Conservation (phyloP, 495 filamentous ascomycete genomes). For the Staphylotrichum tortipilum region DNA sequence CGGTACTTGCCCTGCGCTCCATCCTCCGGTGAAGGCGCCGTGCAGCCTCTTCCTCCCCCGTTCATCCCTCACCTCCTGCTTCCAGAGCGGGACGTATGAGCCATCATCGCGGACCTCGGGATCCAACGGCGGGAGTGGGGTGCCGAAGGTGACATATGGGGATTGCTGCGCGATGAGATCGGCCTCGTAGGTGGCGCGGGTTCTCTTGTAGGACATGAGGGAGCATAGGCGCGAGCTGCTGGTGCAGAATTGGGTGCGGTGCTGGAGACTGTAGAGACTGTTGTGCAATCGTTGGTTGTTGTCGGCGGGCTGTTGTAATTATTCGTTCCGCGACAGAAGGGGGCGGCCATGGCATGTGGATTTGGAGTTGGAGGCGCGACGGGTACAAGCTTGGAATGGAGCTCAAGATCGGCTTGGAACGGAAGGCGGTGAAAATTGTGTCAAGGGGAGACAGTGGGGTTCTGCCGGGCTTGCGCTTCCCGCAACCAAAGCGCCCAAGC, state of each 20-base stretch:
- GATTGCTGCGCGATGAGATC: constrained; percentile 65
- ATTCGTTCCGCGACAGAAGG: too few relatives aligned
- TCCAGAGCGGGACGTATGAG: constrained; percentile 90
- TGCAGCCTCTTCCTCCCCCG: constrained; percentile 84
- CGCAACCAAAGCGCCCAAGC: too few relatives aligned
- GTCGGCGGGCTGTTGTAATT: too few relatives aligned
- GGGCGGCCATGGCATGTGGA: too few relatives aligned
- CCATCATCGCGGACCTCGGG: constrained; percentile 78
- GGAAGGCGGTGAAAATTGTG: too few relatives aligned
- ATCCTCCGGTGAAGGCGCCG: constrained; percentile 94
- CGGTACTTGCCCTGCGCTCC: constrained; percentile 74
- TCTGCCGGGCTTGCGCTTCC: too few relatives aligned
- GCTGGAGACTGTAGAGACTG: too few relatives aligned
- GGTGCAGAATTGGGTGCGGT: not conserved
- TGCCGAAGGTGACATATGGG: constrained; percentile 77
- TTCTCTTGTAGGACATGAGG: constrained; percentile 72
- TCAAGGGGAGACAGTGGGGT: too few relatives aligned
- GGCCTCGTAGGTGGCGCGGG: constrained; percentile 67
- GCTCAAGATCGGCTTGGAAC: too few relatives aligned
- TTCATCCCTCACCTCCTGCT: constrained; percentile 94
- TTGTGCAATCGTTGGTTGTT: too few relatives aligned
- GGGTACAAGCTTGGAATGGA: too few relatives aligned
- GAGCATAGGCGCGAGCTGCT: not conserved
- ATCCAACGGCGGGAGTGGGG: constrained; percentile 74
- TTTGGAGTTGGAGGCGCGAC: too few relatives aligned